Evolutionary conservation across 352 stramenopile genomes (phyloP).

Genomic region (Pythium brassicae): DNA sequence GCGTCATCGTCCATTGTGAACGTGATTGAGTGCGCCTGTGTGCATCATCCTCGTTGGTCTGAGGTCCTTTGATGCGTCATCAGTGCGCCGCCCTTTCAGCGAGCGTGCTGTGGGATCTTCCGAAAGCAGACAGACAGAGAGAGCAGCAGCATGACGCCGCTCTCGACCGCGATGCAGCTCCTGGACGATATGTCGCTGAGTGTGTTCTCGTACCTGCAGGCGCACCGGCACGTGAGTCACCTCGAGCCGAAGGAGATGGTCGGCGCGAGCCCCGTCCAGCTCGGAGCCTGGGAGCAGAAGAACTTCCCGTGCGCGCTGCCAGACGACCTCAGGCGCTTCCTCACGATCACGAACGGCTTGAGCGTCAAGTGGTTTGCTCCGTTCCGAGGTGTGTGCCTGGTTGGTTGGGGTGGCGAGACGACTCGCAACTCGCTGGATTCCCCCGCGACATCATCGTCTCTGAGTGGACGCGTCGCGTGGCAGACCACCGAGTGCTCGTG

Average conservation of each 20-base stretch:
- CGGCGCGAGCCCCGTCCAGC: conserved; percentile 43
- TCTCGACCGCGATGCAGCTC: conserved; percentile 12
- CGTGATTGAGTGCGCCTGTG: conserved; percentile 1
- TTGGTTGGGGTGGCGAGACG: neutral
- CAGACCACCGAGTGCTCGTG: conserved; percentile 42
- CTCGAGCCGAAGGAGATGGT: conserved; percentile 51
- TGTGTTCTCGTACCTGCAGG: conserved; percentile 65
- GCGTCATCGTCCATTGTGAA: conserved; percentile 1
- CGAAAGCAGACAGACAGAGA: too few species aligned
- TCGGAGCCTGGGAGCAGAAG: conserved; percentile 71
- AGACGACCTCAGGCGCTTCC: conserved; percentile 67
- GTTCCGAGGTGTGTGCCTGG: conserved; percentile 30
- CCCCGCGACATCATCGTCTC: too few species aligned
- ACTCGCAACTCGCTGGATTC: too few species aligned
- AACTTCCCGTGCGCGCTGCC: conserved; percentile 51
- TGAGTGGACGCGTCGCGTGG: too few species aligned
- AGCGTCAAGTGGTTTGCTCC: conserved; percentile 67
- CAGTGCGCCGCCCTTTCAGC: neutral
- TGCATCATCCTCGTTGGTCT: neutral
- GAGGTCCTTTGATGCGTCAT: neutral
- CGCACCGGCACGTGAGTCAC: conserved; percentile 45
- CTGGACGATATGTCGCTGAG: conserved; percentile 60
- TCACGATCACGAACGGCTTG: conserved; percentile 60
- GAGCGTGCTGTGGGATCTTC: neutral
- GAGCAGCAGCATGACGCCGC: neutral